Evolutionary conservation across 805 yeast genomes (phyloP), one percentile per base, ranked within the genome.

Genomic region (Wickerhamomyces silvicola): DNA sequence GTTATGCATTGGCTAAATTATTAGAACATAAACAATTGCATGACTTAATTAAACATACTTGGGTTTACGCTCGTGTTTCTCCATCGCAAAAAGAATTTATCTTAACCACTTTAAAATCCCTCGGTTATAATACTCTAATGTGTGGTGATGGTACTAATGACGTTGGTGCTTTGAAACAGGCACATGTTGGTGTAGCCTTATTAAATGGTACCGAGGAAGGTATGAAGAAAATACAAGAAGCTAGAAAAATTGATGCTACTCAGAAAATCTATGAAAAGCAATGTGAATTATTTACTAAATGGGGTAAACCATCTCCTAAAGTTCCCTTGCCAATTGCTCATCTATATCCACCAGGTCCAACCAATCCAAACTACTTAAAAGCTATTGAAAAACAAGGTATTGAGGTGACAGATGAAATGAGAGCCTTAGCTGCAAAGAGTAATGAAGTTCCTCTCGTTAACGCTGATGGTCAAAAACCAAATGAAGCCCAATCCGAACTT

Each of bases 141-240:
- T 92, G 98, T 63, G 98, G 98, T 69, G 98, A 92, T 63, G 98
- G 98, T 62, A 92, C 98, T n/a, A 92, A 92, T 56, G 98, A 92
- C 68, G 98, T 92, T 31, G 98, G 98, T 60, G 98, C 98, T 33
- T 74, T 92, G 62, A 92, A 92, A 60, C 97, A 92, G 66, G 97
- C 98, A 2, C 95, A 92, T 54, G 81, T 92, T 53, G 98, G 98
- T 68, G 84, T 92, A 56, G 98, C 98, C n/a, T 67, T 92, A 47
- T 71, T 92, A 57, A 92, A 92, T 52, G 98, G 97, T 62, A 88
- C 98, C 35, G 95, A 84, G 54, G 96, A 85, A 33, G 82, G 95
- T 28, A 68, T 92, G 76, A 82, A 82, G 62, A 85, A 87, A 61
- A 74, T 88, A 37, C 85, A 81, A 33, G 97, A 90, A 43, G 74